Base-by-base conservation (phyloP, 2,329 filamentous ascomycete genomes). In the Xylariaceae sp. region DNA sequence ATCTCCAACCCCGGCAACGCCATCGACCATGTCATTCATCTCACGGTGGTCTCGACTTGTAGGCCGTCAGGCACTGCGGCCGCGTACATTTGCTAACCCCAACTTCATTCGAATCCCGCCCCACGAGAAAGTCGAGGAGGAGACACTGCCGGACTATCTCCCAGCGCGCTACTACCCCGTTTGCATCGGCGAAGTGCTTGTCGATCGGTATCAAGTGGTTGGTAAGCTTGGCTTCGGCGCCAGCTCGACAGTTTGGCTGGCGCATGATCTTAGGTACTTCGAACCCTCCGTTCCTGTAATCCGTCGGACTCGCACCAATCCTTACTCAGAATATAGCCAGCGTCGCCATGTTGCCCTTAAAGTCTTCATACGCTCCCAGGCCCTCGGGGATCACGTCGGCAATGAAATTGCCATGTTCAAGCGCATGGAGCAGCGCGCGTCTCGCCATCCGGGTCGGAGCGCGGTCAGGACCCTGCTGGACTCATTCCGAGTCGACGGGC, bases 391-490 rank as follows among this genome's bases (percentile, higher is more conserved):
- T 7, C 56, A 65, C 19, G 9, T 67, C 4, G 62, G 69, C 3
- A 39, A 72, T 15, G 75, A 78, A 60, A 58, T 76, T 10, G 59
- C 65, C 3, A 75, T 76, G n/a, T 76, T 77, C 46, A 68, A 69
- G 56, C 68, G 66, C 19, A 71, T 77, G 2, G 46, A 48, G 36
- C 45, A 48, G 36, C 37, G 29, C 47, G 52, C 64, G 2, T 46
- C 43, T 45, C 61, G 57, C 1, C 72, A 74, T 58, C 64, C 63
- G 1, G 71, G 72, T 10, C 63, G 63, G 12, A 9, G 49, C 13
- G 60, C 15, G 10, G 19, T 49, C 19, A 22, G 47, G 5, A n/a
- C 7, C 15, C 40, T 43, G 4, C 19, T 49, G 2, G 47, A 37
- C 18, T 16, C 47, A 6, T 49, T 49, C 30, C 3, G 10, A 37